These are phyloP conservation scores for Nothophaeocryptopus gaeumannii DNA, from an alignment of 2,329 filamentous ascomycete species.

Conservation along the genomic window DNA sequence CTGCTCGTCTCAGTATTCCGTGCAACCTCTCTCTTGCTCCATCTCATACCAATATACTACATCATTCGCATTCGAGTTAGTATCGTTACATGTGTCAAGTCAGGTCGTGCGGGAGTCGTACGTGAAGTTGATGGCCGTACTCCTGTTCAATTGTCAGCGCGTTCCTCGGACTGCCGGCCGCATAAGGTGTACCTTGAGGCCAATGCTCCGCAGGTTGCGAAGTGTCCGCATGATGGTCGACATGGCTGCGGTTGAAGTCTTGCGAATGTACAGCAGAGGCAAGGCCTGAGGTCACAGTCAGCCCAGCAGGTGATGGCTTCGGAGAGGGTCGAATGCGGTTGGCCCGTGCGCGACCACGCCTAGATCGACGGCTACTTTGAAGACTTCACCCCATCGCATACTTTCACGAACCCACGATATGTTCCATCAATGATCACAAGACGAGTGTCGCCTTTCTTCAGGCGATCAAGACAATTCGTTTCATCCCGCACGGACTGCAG, in stretches of 20 bases:
- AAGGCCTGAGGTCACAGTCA: constrained; percentile 1
- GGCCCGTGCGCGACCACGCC: too few species aligned
- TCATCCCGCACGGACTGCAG: not conserved
- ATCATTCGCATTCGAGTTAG: constrained; percentile 15
- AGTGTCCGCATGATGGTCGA: constrained; percentile 86
- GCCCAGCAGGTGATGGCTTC: constrained; percentile 3
- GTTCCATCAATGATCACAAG: constrained; percentile 28
- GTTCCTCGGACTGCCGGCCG: not conserved
- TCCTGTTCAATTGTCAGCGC: constrained; percentile 58
- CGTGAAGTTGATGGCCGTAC: constrained; percentile 87
- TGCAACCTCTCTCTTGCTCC: not conserved
- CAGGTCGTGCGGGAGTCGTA: constrained; percentile 50
- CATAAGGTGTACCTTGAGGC: constrained; percentile 68
- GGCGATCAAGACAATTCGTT: constrained; percentile 17
- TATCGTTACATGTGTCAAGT: constrained; percentile 1
- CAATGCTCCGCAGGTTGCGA: constrained; percentile 81
- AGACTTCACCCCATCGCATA: not conserved
- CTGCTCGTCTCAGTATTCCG: constrained; percentile 46
- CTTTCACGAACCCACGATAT: not conserved
- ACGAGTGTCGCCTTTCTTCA: constrained; percentile 27
- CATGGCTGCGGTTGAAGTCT: constrained; percentile 57
- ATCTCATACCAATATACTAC: constrained; percentile 37
- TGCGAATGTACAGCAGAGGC: constrained; percentile 10
- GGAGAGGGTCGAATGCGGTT: not conserved
- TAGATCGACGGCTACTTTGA: too few species aligned